Evolutionary conservation across 1,139 yeast genomes (phyloP).

Genomic region (Yamadazyma kanchanaburiensis): DNA sequence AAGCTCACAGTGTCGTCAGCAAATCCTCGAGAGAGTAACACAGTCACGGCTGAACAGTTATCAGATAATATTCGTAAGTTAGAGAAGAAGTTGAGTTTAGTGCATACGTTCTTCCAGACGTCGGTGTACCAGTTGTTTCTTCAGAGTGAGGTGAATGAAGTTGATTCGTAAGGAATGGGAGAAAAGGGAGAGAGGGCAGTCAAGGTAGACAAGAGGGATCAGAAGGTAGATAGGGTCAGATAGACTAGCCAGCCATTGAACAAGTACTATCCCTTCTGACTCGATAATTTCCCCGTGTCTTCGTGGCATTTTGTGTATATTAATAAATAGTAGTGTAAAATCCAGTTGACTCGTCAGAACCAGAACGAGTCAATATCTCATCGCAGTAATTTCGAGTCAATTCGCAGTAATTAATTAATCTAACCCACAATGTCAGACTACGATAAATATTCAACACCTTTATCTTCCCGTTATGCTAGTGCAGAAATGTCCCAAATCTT

Average conservation of each 20-base stretch:
- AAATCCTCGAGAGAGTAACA: constrained; percentile 11
- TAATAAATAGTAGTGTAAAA: too few species aligned
- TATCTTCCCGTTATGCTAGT: constrained; percentile 95
- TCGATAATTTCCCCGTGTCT: too few species aligned
- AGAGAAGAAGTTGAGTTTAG: constrained; percentile 62
- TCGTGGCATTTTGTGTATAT: too few species aligned
- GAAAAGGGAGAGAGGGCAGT: too few species aligned
- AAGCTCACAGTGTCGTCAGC: constrained; percentile 14
- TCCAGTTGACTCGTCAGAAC: too few species aligned
- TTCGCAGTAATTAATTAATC: neutral
- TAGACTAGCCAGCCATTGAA: too few species aligned
- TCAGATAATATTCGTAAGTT: constrained; percentile 51
- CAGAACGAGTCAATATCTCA: neutral
- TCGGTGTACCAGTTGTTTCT: constrained; percentile 59
- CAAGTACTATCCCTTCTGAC: too few species aligned
- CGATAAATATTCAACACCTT: constrained; percentile 85
- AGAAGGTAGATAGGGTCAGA: too few species aligned
- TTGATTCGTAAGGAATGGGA: too few species aligned
- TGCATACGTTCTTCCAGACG: constrained; percentile 64
- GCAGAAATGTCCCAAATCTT: constrained; percentile 93
- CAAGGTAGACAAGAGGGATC: too few species aligned
- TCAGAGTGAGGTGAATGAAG: constrained; percentile 10
- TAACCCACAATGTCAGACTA: constrained; percentile 27
- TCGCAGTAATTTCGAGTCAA: constrained; percentile 1
- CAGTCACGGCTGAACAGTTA: constrained; percentile 23